A percentile compares a stretch with the other conserved stretches of the same genome.
Conservation (phyloP, 768 basidiomycete genomes). For the Mycena kentingensis region DNA sequence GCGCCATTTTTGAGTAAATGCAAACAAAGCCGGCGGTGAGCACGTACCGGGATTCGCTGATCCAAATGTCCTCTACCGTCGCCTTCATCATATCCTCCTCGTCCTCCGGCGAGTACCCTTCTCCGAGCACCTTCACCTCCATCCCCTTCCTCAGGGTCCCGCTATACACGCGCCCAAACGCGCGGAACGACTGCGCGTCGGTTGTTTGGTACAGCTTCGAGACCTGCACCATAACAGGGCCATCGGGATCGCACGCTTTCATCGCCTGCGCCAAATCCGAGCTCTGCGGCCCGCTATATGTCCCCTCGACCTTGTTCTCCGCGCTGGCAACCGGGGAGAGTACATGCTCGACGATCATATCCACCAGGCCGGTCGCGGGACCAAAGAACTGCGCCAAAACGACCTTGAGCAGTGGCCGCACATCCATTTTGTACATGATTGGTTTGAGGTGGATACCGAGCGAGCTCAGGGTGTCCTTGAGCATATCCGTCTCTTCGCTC, state of each 20-base stretch:
- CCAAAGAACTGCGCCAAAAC: constrained; percentile 97
- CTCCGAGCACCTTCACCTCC: constrained; percentile 93
- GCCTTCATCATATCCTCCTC: constrained; percentile 96
- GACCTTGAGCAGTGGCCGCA: constrained; percentile 89
- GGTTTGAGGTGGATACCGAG: constrained; percentile 89
- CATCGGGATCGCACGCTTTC: constrained; percentile 79
- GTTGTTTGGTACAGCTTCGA: constrained; percentile 95
- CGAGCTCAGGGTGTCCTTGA: constrained; percentile 74
- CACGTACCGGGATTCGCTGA: constrained; percentile 83
- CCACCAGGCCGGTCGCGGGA: constrained; percentile 83
- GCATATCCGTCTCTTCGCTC: constrained; percentile 88
- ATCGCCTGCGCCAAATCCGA: constrained; percentile 78
- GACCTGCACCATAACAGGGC: constrained; percentile 90
- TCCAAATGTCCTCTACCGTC: constrained; percentile 84
- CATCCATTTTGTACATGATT: constrained; percentile 98
- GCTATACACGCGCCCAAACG: constrained; percentile 92
- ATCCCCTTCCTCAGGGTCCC: constrained; percentile 85
- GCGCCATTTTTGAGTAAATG: constrained; percentile 16
- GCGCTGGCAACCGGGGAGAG: constrained; percentile 75
- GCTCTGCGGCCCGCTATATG: constrained; percentile 87
- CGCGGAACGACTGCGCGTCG: constrained; percentile 95
- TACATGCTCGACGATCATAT: constrained; percentile 88
- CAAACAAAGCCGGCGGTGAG: neutral
- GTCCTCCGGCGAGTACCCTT: constrained; percentile 97
- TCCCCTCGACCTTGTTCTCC: constrained; percentile 69